Conservation (phyloP, 2,329 filamentous ascomycete genomes). For the Talaromyces sp. region DNA sequence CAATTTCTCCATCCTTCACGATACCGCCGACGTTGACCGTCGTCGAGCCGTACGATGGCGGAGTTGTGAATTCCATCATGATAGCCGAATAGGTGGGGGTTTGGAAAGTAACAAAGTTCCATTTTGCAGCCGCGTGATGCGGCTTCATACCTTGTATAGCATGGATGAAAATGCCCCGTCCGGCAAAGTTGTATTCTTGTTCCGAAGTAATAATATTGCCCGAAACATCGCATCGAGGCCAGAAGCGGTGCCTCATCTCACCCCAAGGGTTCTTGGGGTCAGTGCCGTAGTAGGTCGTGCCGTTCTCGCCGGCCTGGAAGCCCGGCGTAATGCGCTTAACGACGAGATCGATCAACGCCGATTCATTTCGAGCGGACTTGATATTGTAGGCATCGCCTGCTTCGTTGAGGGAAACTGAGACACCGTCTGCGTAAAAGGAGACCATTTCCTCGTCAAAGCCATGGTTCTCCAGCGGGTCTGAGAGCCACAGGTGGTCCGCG, state of each 20-base stretch:
- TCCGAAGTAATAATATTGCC: neutral
- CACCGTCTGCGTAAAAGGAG: neutral
- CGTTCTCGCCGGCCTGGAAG: neutral
- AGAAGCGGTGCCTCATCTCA: neutral
- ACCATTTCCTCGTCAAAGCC: neutral
- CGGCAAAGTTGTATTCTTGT: neutral
- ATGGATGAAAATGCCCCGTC: neutral
- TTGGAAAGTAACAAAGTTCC: neutral
- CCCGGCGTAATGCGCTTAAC: neutral
- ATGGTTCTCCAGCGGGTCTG: neutral
- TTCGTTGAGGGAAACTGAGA: neutral
- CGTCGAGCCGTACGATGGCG: neutral
- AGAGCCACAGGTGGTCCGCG: neutral
- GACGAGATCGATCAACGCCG: neutral
- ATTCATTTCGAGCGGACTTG: neutral
- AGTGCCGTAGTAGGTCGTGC: neutral
- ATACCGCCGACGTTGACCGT: neutral
- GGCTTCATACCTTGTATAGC: neutral
- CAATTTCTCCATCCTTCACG: neutral
- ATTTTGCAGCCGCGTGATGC: neutral
- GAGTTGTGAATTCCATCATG: neutral
- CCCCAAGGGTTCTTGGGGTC: neutral
- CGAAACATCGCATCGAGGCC: neutral
- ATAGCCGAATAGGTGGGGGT: neutral
- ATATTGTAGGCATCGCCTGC: neutral